Base-by-base conservation (phyloP, 345 rosid species). In the Pugionium cornutum region DNA sequence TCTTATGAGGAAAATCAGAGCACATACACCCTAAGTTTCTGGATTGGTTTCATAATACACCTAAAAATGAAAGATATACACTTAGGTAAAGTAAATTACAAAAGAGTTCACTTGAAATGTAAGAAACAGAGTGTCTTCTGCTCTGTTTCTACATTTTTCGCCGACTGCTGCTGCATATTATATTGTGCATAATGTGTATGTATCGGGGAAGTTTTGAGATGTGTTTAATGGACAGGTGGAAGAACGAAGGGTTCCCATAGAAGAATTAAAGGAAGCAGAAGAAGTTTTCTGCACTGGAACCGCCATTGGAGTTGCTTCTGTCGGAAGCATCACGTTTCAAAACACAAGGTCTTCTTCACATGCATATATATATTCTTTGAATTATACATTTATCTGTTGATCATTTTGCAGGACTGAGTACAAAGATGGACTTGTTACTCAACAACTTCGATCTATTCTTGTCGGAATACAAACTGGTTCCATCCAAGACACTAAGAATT, bases 251-350 rank as follows among this genome's bases (percentile, higher is more conserved):
- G 76, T 89, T 67, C 69, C 76, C 0, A 78, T 86, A 36, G 96
- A 83, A 18, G 94, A 86, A 41, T 36, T 86, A 62, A 62, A 74
- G 30, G 79, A 76, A 5, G 91, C 89, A 6, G 80, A 79, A 28
- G 89, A 89, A 81, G 88, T 86, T n/a, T 89, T 89, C 55, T 89
- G 94, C 81, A 89, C 89, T 1, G 96, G 96, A 70, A 85, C 94
- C 7, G 96, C 94, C 2, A 83, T 74, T 11, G 88, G 84, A 51
- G 86, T 83, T 54, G 91, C 86, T 52, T 45, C 89, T 6, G 92
- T 86, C 7, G 89, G 86, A 39, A 82, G 86, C 49, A 68, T 86
- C 42, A 86, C 92, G 3, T 74, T 78, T 66, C 75, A 81, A 58
- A 82, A 81, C 50, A 78, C 62, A 54, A 83, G 86, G 96, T 87